Base-by-base conservation (phyloP, 2,329 filamentous ascomycete genomes). In the Colletotrichum sp. region DNA sequence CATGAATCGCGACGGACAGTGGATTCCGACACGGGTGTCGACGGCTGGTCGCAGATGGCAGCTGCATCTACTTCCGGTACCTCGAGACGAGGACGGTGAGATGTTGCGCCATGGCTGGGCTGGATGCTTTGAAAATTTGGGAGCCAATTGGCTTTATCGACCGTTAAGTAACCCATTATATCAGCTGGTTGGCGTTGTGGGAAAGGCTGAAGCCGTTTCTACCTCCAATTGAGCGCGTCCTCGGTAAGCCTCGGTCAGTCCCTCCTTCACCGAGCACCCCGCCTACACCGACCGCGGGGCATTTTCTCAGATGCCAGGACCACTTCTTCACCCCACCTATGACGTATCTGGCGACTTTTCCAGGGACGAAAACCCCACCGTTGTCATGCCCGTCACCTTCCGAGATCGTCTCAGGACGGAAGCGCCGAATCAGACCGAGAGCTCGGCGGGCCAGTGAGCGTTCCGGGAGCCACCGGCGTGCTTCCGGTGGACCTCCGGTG, bases 271-370 rank as follows among this genome's bases (percentile, higher is more conserved):
- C 56, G 67, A 52, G 12, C 8, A 3, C 61, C 62, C 68, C 55
- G 18, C 67, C 28, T 52, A 71, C 55, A 67, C 72, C 72, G 72
- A 67, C 16, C 34, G 56, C 36, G 68, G 72, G 72, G 68, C 61
- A 67, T 16, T 12, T 18, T 56, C 7, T 21, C 18, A 36, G 12
- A 26, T 67, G 24, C 10, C 18, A 43, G 55, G 43, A 75, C 69
- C 69, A 72, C 69, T 74, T 71, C 55, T 75, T 56, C 62, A 43
- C 56, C 18, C 69, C 73, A 75, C 69, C 28, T 43, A 68, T 75
- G 73, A 75, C 73, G 73, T 75, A 71, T 32, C 3, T n/a, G 32
- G n/a, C 16, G 55, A 16, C 8, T 43, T 71, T 66, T 74, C 5
- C 62, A 72, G 43, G 73, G 55, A 63, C 69, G 63, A 10, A 28